Conservation (phyloP, 176 grass and related monocot species). For the Rhynchospora tenuis region DNA sequence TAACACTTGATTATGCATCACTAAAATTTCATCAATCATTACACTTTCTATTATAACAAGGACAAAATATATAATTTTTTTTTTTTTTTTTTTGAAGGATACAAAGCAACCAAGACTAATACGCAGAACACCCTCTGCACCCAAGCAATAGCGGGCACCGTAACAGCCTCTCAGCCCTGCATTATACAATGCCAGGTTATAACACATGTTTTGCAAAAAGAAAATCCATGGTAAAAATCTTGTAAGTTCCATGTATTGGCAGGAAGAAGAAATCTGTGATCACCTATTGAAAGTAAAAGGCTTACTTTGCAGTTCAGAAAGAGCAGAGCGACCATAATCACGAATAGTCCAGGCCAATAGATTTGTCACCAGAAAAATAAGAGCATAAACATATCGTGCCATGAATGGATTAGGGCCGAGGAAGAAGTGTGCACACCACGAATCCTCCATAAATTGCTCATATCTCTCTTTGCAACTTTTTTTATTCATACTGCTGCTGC, state of each 20-base stretch:
- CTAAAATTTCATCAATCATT: neutral
- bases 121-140: conserved; percentile 81
- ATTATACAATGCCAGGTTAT: neutral
- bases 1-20: neutral
- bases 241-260: neutral
- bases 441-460: conserved; percentile 40
- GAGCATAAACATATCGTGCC: conserved; percentile 74
- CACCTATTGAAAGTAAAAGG: neutral
- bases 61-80: neutral
- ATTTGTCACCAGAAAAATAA: conserved; percentile 83
- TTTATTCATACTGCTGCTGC: neutral
- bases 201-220: neutral
- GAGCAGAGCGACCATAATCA: conserved; percentile 64
- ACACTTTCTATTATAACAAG: neutral
- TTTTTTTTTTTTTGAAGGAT: too few relatives aligned
- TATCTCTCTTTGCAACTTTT: conserved; percentile 26
- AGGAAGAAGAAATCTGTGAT: neutral
- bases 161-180: conserved; percentile 54
- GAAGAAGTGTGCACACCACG: conserved; percentile 51
- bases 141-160: conserved; percentile 56
- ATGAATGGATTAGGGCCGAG: conserved; percentile 61
- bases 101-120: conserved; percentile 94
- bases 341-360: conserved; percentile 86
- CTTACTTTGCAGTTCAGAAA: conserved; percentile 61
- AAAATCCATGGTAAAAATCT: neutral